Conservation (phyloP, 164 flowering plant genomes). For the Vitis rotundifolia region DNA sequence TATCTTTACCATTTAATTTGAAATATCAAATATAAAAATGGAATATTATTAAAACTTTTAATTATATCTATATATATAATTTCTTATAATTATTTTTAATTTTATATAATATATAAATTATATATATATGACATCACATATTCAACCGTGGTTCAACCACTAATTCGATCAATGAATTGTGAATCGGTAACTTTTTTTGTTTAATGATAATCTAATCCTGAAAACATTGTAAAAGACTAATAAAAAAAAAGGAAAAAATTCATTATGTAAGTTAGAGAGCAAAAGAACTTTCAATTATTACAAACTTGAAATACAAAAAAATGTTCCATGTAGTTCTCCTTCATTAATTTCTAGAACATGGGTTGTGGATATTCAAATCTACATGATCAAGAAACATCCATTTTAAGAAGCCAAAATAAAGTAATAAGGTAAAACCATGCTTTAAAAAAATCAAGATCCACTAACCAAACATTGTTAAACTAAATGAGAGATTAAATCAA, state of each 20-base stretch:
- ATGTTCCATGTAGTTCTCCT: conserved; percentile 97
- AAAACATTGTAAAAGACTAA: neutral
- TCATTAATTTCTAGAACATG: conserved; percentile 92
- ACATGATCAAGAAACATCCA: conserved; percentile 9
- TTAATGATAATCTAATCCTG: too few species aligned
- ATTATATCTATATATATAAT: too few species aligned
- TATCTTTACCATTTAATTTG: too few species aligned
- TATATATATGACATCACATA: too few species aligned
- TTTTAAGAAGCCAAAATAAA: neutral
- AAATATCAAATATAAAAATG: too few species aligned
- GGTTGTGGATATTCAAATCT: conserved; percentile 99
- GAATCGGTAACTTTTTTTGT: too few species aligned
- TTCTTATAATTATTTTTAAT: too few species aligned
- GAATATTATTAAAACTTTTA: too few species aligned
- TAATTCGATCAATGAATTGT: too few species aligned
- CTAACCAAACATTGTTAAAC: neutral
- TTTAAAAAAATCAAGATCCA: neutral
- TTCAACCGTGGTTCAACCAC: too few species aligned
- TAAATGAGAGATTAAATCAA: neutral
- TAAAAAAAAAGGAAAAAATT: neutral
- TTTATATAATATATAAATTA: too few species aligned
- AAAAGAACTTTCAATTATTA: neutral
- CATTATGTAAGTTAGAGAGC: neutral
- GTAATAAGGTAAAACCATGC: neutral
- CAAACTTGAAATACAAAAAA: conserved; percentile 96